These are phyloP conservation scores for Larix kaempferi DNA, from an alignment of 75 land plant species.

Conservation along the genomic window DNA sequence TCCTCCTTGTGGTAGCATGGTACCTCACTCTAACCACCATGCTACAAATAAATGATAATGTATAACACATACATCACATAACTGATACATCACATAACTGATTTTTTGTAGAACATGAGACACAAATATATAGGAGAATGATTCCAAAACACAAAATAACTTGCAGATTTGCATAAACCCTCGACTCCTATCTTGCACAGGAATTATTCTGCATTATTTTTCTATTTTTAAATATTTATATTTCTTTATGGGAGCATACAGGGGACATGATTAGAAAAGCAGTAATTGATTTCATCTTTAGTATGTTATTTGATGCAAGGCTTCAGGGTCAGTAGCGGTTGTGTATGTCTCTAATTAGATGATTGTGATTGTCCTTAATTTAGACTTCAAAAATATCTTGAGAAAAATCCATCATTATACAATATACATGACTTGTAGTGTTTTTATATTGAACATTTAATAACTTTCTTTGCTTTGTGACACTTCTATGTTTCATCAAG, in stretches of 20 bases:
- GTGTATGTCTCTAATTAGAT: neutral
- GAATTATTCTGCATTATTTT: neutral
- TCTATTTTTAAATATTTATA: neutral
- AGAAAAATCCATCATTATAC: too few species aligned
- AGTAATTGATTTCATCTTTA: neutral
- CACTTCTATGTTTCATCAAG: slow-evolving; percentile 20
- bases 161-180: too few species aligned
- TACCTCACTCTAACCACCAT: too few species aligned
- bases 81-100: too few species aligned
- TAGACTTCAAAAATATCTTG: too few species aligned
- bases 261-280: neutral
- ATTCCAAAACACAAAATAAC: too few species aligned
- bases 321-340: neutral
- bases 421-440: neutral
- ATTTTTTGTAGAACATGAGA: too few species aligned
- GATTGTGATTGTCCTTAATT: neutral
- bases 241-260: neutral
- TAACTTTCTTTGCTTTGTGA: neutral
- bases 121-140: too few species aligned
- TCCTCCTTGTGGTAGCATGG: too few species aligned
- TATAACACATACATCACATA: too few species aligned
- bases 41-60: too few species aligned
- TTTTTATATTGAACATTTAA: neutral
- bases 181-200: too few species aligned
- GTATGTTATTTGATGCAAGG: slow-evolving; percentile 4